Evolutionary conservation across 352 stramenopile genomes (phyloP), one percentile per base, ranked within the genome.

Genomic region (Globisporangium cylindrosporum): DNA sequence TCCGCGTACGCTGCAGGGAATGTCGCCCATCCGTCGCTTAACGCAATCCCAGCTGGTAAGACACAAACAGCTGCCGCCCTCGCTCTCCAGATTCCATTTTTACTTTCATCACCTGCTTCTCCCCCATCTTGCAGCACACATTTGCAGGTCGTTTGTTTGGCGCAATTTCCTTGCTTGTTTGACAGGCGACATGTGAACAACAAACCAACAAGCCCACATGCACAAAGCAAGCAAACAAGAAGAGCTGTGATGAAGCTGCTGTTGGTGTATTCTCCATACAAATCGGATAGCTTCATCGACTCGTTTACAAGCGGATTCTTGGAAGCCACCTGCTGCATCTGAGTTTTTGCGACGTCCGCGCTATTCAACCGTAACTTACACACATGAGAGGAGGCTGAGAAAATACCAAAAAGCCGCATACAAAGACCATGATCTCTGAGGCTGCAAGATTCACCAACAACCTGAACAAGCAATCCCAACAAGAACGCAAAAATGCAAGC

Each of bases 21-120:
- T 49, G 29, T 62, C 32, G n/a, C 56, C 56, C 56, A 36, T 1
- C 32, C 56, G n/a, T 61, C 32, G 24, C 32, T 61, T 61, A 61
- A 61, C 56, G 56, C 56, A 61, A 61, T 61, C 56, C 56, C 56
- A 61, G 56, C 56, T 61, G 56, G 56, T 24, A 48, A 10, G 9
- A 29, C 49, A 25, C 56, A 48, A 61, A 61, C 56, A 61, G 56
- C 56, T 61, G 56, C 56, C 56, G 10, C 56, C 56, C 56, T 61
- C 56, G 56, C 56, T 61, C 56, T 61, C 56, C 25, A 24, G 54
- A 61, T 61, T 61, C 56, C 56, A 61, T 61, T 46, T 61, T 48
- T 36, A 10, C 27, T 20, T 34, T 14, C 27, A 58, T 32, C 25
- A 43, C 25, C 29, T 32, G 53, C 53, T 59, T 27, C 55, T 46